Evolutionary conservation across 2,329 filamentous ascomycete genomes (phyloP).

Genomic region (Aspergillus phoenicis): DNA sequence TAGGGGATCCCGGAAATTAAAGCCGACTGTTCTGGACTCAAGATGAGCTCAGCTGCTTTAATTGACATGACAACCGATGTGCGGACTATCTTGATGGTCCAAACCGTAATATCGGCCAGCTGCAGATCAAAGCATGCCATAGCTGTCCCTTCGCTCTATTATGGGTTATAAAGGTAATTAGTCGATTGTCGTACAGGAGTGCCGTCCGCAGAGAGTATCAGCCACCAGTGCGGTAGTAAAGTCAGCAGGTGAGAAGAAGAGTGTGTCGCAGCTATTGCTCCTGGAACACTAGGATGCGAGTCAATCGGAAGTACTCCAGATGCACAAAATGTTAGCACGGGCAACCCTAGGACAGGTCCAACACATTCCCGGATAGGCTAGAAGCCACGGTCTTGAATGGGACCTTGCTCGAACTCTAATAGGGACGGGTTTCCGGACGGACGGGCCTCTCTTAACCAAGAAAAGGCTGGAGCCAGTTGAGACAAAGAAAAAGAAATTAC

Average conservation of each 20-base stretch:
- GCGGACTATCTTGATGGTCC: constrained; percentile 5
- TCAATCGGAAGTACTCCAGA: constrained; percentile 6
- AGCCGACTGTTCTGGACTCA: constrained; percentile 24
- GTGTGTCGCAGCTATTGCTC: not conserved
- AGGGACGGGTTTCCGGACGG: not conserved
- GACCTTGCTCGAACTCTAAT: constrained; percentile 8
- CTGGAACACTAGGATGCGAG: not conserved
- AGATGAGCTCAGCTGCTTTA: constrained; percentile 8
- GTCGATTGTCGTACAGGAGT: constrained; percentile 13
- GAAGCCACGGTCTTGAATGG: not conserved
- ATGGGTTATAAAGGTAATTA: constrained; percentile 7
- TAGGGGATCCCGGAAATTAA: constrained; percentile 18
- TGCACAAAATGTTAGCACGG: constrained; percentile 5
- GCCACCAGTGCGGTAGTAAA: constrained; percentile 3
- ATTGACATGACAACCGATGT: constrained; percentile 2
- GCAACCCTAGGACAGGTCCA: constrained; percentile 3
- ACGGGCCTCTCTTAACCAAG: constrained; percentile 3
- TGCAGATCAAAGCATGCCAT: constrained; percentile 16
- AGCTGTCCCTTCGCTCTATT: not conserved
- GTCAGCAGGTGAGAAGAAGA: constrained; percentile 7
- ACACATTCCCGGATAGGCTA: constrained; percentile 1
- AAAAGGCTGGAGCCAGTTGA: not conserved
- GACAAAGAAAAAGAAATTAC: constrained; percentile 3
- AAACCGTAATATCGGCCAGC: constrained; percentile 19
- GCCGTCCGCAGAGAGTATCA: not conserved